Base-by-base conservation (phyloP, 208 protist species). In the Acanthamoeba lugdunensis region DNA sequence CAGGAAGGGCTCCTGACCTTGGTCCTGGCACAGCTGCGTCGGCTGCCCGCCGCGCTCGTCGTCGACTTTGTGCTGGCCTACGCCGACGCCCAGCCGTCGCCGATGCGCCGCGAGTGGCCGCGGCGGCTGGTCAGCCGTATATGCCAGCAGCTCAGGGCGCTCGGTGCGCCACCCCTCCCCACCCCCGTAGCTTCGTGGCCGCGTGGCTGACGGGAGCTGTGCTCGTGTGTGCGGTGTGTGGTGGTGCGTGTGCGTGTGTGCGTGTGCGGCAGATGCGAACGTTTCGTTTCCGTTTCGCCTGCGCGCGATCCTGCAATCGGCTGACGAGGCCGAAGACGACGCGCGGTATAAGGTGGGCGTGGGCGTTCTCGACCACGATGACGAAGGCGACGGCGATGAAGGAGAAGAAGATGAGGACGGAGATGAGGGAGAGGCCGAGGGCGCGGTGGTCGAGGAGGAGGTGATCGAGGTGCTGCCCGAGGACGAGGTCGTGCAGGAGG, bases 381-480 rank as follows among this genome's bases (percentile, higher is more conserved):
- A 14, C 13, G 33, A 4, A 25, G 28, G 23, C 13, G 45, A 58
- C 9, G 33, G 25, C 25, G 13, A 4, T 54, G 18, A 21, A 11
- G 23, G 58, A 84, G 75, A 84, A 2, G 75, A 50, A 1, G 23
- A 33, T 18, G 75, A 84, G 25, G 21, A 18, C 0, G 69, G 18
- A 45, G 16, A 33, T 18, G 69, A 79, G 69, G 37, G 37, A 14
- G 3, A 56, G 21, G 63, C 9, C 14, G 63, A 71, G 63, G 23
- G 18, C 23, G 63, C 7, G 18, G 71, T 13, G 7, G 33, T 50
- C 7, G n/a, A n/a, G 6, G 73, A 81, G n/a, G 73, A 81, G 41
- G 73, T 84, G 41, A 84, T 84, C 13, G 75, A 84, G 8, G 25
- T 84, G 21, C 75, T 84, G 33, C 75, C 48, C 11, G 75, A 84